Evolutionary conservation across 371 early-diverging fungal genomes (phyloP).

Genomic region (Mucor circinelloides): DNA sequence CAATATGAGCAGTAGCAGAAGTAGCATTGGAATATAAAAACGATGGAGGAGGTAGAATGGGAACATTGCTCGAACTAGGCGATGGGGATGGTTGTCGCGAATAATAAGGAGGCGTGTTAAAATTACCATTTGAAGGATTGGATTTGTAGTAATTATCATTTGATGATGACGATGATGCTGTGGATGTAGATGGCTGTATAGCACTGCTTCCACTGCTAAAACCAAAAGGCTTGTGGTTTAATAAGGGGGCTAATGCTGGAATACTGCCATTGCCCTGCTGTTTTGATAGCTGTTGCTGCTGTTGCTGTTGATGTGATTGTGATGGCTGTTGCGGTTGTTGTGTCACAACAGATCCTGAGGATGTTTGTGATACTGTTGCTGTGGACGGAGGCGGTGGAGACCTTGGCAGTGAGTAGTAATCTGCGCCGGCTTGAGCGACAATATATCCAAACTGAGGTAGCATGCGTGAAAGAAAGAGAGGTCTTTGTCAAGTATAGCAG

Average conservation of each 20-base stretch:
- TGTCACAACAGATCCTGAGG: not conserved
- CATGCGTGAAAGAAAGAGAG: slow-evolving; percentile 46
- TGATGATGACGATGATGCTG: not conserved
- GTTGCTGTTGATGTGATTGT: slow-evolving; percentile 1
- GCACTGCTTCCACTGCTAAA: not conserved
- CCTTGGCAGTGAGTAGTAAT: slow-evolving; percentile 21
- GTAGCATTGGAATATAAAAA: not conserved
- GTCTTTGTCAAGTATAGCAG: not conserved
- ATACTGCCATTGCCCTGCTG: slow-evolving; percentile 1
- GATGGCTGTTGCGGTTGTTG: not conserved
- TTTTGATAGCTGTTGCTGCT: not conserved
- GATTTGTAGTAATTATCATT: not conserved
- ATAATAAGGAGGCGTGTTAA: slow-evolving; percentile 17
- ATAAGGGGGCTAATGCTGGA: slow-evolving; percentile 14
- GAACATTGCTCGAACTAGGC: slow-evolving; percentile 1
- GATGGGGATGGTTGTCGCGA: slow-evolving; percentile 21
- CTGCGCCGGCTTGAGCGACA: slow-evolving; percentile 52
- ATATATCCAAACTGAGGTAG: slow-evolving; percentile 61
- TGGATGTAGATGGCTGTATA: not conserved
- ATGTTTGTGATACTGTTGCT: not conserved
- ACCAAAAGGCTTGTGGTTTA: slow-evolving; percentile 12
- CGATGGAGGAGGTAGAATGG: slow-evolving; percentile 3
- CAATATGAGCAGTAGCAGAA: not conserved
- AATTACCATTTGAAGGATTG: not conserved
- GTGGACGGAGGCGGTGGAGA: slow-evolving; percentile 9